phyloP scores from a whole-genome alignment of 148 eudicot species.

The Dianthus caryophyllus region DNA sequence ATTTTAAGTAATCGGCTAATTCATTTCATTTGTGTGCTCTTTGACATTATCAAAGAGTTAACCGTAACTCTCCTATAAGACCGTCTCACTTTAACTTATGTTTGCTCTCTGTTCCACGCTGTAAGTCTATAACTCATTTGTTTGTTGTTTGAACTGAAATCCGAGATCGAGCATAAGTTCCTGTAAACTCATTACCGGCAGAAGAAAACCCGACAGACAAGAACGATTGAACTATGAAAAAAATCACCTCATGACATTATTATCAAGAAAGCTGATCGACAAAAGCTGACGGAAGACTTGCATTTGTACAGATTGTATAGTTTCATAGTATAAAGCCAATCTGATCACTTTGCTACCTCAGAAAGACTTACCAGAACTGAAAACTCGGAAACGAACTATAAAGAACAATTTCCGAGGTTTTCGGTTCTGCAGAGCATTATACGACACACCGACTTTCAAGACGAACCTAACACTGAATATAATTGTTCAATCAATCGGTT shows the following conservation, averaged over 20 bases:
- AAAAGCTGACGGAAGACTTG: constrained; percentile 2
- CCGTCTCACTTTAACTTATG: no score
- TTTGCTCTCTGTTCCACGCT: no score
- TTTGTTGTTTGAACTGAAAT: no score
- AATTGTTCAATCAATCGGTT: constrained; percentile 23
- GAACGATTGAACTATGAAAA: neutral
- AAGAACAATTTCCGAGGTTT: neutral
- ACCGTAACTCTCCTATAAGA: no score
- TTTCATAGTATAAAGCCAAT: constrained; percentile 8
- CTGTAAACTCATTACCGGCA: neutral
- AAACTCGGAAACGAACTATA: neutral
- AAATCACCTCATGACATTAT: neutral
- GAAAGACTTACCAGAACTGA: neutral
- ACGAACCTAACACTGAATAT: neutral
- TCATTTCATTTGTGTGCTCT: no score
- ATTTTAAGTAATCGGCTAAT: no score
- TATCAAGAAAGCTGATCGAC: neutral
- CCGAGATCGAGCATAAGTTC: neutral
- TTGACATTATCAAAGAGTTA: no score
- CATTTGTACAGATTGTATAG: neutral
- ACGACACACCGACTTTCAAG: neutral
- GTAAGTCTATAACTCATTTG: no score
- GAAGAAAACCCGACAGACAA: neutral
- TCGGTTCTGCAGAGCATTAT: neutral
- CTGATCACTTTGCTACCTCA: neutral